Evolutionary conservation across 2,329 filamentous ascomycete genomes (phyloP).

Genomic region (Eurotiales sp.): DNA sequence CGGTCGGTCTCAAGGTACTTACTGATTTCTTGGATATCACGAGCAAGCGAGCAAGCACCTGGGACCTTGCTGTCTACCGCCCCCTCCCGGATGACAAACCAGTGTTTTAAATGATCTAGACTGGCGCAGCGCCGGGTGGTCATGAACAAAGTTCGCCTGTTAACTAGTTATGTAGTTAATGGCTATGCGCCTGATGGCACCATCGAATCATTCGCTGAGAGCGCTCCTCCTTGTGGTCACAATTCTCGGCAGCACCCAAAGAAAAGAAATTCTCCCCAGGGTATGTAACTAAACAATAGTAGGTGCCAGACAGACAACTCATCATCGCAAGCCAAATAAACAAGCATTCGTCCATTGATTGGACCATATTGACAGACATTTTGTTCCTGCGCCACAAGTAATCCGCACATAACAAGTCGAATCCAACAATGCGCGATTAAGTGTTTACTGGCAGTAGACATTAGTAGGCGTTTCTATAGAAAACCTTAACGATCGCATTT

Average conservation of each 20-base stretch:
- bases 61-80: constrained; percentile 6
- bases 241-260: neutral
- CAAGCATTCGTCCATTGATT: no score
- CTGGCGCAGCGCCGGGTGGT: constrained; percentile 11
- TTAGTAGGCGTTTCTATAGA: neutral
- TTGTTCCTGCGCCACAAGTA: no score
- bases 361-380: no score
- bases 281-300: neutral
- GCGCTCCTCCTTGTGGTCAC: constrained; percentile 10
- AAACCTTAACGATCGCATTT: neutral
- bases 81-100: constrained; percentile 7
- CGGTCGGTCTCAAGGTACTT: no score
- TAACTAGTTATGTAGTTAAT: no score
- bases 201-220: constrained; percentile 11
- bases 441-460: neutral
- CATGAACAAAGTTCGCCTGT: constrained; percentile 8
- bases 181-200: constrained; percentile 8
- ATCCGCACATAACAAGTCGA: constrained; percentile 1
- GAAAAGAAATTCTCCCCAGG: neutral
- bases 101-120: constrained; percentile 7
- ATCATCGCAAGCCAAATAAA: neutral
- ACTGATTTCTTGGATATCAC: neutral
- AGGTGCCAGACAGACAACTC: neutral
- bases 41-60: neutral
- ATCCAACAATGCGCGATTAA: neutral